Percentiles rank a stretch among this genome's conserved stretches.
These are phyloP conservation scores for Oidiodendron maius DNA, from an alignment of 495 filamentous ascomycete genomes.

Conservation along the genomic window DNA sequence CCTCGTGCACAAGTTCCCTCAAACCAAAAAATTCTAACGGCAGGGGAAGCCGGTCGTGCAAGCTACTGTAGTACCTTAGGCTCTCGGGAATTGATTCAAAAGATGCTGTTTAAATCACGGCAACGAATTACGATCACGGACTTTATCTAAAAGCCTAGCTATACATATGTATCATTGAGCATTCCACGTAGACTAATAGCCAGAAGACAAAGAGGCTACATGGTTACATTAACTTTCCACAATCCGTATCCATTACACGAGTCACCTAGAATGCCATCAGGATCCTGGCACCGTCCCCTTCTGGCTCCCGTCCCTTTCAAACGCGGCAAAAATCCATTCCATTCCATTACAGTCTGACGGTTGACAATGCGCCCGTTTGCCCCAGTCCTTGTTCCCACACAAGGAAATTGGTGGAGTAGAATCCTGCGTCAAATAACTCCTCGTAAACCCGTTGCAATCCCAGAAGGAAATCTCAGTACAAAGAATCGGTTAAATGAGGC, in stretches of 20 bases:
- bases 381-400: neutral
- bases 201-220: conserved; percentile 10
- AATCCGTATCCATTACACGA: conserved; percentile 19
- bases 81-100: too few species aligned
- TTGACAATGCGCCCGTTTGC: conserved; percentile 1
- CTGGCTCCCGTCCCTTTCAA: neutral
- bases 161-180: too few species aligned
- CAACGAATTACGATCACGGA: too few species aligned
- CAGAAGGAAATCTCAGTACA: conserved; percentile 10
- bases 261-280: conserved; percentile 6
- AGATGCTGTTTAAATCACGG: too few species aligned
- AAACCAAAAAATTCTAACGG: too few species aligned
- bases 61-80: too few species aligned
- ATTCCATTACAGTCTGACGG: conserved; percentile 17
- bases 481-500: conserved; percentile 6
- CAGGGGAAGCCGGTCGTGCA: too few species aligned
- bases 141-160: too few species aligned
- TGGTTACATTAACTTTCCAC: conserved; percentile 17
- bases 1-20: too few species aligned
- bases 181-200: too few species aligned
- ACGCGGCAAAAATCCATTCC: conserved; percentile 12
- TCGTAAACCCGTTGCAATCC: conserved; percentile 1
- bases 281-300: too few species aligned
- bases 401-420: conserved; percentile 1
- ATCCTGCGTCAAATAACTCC: neutral